Conservation (phyloP, 169 alveolate genomes). For the Plasmodium blacklocki region DNA sequence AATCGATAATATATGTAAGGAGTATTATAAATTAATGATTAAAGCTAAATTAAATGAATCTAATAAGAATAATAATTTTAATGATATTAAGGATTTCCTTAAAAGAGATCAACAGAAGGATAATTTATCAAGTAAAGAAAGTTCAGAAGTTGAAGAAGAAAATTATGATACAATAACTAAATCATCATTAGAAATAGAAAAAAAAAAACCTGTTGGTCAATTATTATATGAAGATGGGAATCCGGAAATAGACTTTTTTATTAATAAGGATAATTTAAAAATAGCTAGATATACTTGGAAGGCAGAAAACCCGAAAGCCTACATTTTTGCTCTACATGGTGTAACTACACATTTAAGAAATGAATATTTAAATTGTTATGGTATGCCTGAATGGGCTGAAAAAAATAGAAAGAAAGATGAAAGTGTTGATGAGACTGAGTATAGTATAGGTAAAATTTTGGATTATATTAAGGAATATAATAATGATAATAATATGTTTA, state of each 20-base stretch:
- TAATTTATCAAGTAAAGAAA: too few species aligned
- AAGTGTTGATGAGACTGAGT: neutral
- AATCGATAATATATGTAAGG: too few species aligned
- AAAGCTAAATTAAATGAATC: too few species aligned
- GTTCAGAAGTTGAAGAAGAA: too few species aligned
- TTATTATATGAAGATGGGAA: slow-evolving; percentile 66
- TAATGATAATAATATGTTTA: neutral
- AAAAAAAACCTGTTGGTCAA: neutral
- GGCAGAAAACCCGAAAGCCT: slow-evolving; percentile 79
- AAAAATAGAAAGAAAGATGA: neutral
- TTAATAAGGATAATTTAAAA: slow-evolving; percentile 78
- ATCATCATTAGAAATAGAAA: neutral
- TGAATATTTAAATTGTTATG: slow-evolving; percentile 79
- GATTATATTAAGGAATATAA: too few species aligned
- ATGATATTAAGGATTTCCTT: too few species aligned
- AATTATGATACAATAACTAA: too few species aligned
- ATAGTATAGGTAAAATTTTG: too few species aligned
- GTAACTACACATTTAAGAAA: slow-evolving; percentile 80
- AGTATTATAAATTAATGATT: too few species aligned
- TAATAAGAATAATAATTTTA: too few species aligned
- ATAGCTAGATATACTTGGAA: slow-evolving; percentile 80
- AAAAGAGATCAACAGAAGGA: too few species aligned
- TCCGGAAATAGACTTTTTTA: slow-evolving; percentile 78
- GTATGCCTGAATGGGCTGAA: slow-evolving; percentile 54
- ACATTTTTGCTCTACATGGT: slow-evolving; percentile 82